A percentile compares a stretch with the other conserved stretches of the same genome.
Conservation (phyloP, 2,329 filamentous ascomycete species). For the Dactylonectria estremocensis region DNA sequence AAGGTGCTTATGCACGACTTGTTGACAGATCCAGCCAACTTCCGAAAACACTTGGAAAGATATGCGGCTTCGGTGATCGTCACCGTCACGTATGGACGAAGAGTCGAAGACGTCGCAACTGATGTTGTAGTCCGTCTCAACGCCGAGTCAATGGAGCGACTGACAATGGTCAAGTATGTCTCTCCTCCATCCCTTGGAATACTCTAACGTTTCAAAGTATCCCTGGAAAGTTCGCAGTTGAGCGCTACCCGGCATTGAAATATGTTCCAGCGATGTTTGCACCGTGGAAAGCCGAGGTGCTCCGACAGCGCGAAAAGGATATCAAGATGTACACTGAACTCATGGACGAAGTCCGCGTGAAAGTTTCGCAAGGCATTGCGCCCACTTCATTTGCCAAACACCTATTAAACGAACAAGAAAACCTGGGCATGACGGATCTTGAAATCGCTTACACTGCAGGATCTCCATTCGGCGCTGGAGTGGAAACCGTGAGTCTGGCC, state of each 20-base stretch:
- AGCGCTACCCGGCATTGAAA: constrained; percentile 58
- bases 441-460: constrained; percentile 63
- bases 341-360: constrained; percentile 58
- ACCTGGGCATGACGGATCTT: constrained; percentile 57
- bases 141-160: constrained; percentile 59
- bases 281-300: constrained; percentile 58
- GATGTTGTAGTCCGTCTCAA: constrained; percentile 58
- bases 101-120: constrained; percentile 47
- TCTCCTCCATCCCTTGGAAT: neutral
- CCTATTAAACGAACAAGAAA: constrained; percentile 58
- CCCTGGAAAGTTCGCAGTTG: constrained; percentile 54
- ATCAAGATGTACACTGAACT: constrained; percentile 57
- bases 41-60: constrained; percentile 41
- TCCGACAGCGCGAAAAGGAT: constrained; percentile 56
- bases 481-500: constrained; percentile 55
- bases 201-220: constrained; percentile 27
- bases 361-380: constrained; percentile 49
- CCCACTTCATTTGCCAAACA: constrained; percentile 61
- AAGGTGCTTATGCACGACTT: constrained; percentile 59
- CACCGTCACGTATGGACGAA: constrained; percentile 59
- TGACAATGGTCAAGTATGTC: constrained; percentile 60
- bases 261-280: constrained; percentile 56
- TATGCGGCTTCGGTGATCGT: constrained; percentile 60
- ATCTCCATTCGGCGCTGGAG: constrained; percentile 61
- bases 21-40: constrained; percentile 48